A percentile compares a stretch with the other conserved stretches of the same genome.
phyloP scores from a whole-genome alignment of 345 rosid species.

The Hibiscus trionum region DNA sequence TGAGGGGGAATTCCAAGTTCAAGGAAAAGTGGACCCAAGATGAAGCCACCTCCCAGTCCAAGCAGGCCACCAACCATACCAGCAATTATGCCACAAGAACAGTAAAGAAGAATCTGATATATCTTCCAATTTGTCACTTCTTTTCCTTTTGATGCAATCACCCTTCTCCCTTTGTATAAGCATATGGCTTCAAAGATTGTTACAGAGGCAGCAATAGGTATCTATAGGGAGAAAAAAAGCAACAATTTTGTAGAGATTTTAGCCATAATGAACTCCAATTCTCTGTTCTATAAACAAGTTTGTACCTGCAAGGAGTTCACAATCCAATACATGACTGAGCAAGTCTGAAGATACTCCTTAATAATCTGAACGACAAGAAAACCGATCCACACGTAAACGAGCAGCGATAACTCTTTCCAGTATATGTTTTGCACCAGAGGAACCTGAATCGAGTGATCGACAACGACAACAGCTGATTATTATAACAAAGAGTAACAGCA shows the following conservation, averaged over 20 bases:
- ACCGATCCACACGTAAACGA: conserved; percentile 55
- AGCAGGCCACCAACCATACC: conserved; percentile 78
- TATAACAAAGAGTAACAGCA: background rate
- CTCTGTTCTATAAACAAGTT: background rate
- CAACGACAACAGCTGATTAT: background rate
- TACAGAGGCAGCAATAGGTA: conserved; percentile 53
- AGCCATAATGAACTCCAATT: background rate
- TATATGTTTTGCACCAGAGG: conserved; percentile 33
- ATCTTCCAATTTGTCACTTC: conserved; percentile 58
- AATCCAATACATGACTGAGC: conserved; percentile 55
- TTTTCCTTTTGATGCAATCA: conserved; percentile 59
- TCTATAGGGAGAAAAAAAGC: conserved; percentile 17
- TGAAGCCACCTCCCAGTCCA: conserved; percentile 71
- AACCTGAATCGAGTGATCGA: conserved; percentile 27
- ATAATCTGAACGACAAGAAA: conserved; percentile 47
- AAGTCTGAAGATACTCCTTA: conserved; percentile 38
- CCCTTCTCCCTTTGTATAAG: conserved; percentile 49
- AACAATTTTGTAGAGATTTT: background rate
- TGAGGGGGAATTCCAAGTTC: conserved; percentile 71
- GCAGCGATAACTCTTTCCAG: conserved; percentile 58
- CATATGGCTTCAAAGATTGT: conserved; percentile 47
- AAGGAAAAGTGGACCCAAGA: conserved; percentile 66
- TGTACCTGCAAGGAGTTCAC: conserved; percentile 53
- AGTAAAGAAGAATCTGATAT: conserved; percentile 42
- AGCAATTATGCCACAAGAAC: conserved; percentile 53